Evolutionary conservation across 2,329 filamentous ascomycete species (phyloP).

Genomic region (Fusarium sp.): DNA sequence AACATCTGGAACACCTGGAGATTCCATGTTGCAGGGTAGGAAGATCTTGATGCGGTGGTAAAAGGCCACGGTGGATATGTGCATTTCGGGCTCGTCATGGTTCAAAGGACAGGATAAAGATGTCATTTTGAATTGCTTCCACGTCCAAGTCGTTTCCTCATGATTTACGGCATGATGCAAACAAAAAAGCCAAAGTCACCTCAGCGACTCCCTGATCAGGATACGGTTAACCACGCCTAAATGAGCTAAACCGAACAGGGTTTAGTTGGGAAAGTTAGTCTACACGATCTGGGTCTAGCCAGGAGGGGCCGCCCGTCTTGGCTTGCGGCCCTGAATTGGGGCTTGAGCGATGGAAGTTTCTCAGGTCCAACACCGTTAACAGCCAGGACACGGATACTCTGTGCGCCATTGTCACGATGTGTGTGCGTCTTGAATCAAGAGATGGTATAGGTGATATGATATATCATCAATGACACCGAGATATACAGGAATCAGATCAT

Average conservation of each 20-base stretch:
- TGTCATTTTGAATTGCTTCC: not conserved
- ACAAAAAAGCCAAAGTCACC: not conserved
- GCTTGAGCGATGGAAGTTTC: slow-evolving; percentile 11
- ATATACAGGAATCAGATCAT: not conserved
- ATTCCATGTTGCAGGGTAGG: not conserved
- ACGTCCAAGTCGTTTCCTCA: not conserved
- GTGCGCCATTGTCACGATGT: not conserved
- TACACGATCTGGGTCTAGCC: slow-evolving; percentile 36
- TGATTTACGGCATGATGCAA: not conserved
- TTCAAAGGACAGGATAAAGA: not conserved
- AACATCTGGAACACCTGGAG: not conserved
- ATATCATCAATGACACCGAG: not conserved
- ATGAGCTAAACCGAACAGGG: slow-evolving; percentile 24
- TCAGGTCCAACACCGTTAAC: not conserved
- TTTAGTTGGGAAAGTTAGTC: slow-evolving; percentile 17
- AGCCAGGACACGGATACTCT: slow-evolving; percentile 1
- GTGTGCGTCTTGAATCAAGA: not conserved
- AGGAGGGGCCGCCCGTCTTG: slow-evolving; percentile 36
- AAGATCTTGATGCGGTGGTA: not conserved
- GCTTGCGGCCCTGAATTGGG: slow-evolving; percentile 21
- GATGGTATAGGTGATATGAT: not conserved
- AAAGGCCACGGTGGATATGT: not conserved
- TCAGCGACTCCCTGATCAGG: slow-evolving; percentile 36
- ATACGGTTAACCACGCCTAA: slow-evolving; percentile 25
- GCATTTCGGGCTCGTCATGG: not conserved